Evolutionary conservation across 345 rosid species (phyloP), one percentile per base, ranked within the genome.

Genomic region (Lagerstroemia speciosa): DNA sequence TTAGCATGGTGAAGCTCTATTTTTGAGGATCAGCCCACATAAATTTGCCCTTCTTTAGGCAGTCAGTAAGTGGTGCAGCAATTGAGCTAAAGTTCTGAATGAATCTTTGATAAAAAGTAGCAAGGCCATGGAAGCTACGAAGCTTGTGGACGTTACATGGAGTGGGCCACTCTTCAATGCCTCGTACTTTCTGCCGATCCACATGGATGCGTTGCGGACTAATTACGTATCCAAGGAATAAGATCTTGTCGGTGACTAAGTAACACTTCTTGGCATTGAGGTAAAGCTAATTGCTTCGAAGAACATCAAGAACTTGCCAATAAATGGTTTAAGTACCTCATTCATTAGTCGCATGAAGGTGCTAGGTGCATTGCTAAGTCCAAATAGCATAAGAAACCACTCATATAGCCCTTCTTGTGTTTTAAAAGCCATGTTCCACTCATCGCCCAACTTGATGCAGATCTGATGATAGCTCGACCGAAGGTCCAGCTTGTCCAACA

Each of bases 351-450:
- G 3, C 69, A 71, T 64, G 62, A 71, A 62, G 3, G 69, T 71
- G 36, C 69, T 71, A 1, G 69, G 64, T 0, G 64, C 46, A 0
- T 71, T 71, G 4, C 63, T 34, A 5, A 72, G 12, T 0, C 48
- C 62, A 1, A 67, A 72, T 0, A 62, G 62, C 69, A 67, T 67
- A 2, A 67, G 71, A 2, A 73, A 2, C 68, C 62, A 67, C 41
- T 73, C 67, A 46, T 41, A 67, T 1, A 0, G 0, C 72, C 50
- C 11, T 61, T 36, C 6, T n/a, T 29, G 20, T 1, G 68, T 61
- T 34, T 73, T 73, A 7, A 72, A 52, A 0, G 75, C 26, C 0
- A 6, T 65, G 40, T 72, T 72, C 70, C 53, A 72, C 40, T 66
- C 72, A 26, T 50, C 57, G 5, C 57, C 15, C 57, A 1, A n/a